Evolutionary conservation across 2,329 filamentous ascomycete genomes (phyloP).

Genomic region (Teratosphaeria pseudoeucalypti): DNA sequence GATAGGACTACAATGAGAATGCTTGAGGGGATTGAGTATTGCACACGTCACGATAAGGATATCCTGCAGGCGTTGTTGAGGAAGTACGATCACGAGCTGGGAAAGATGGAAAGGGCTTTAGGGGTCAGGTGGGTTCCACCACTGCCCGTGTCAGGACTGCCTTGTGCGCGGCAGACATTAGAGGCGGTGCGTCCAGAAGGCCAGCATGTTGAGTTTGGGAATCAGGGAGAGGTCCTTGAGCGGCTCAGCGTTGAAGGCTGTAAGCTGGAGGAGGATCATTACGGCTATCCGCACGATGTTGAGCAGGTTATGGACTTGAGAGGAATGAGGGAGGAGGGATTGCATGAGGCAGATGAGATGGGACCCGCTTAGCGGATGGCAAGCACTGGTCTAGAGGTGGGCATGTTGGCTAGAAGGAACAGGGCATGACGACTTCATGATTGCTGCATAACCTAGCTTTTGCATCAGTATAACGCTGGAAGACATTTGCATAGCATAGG

Average conservation of each 20-base stretch:
- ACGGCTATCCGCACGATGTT: slow-evolving; percentile 21
- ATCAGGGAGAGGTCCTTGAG: slow-evolving; percentile 22
- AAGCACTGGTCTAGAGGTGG: not conserved
- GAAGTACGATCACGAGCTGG: slow-evolving; percentile 22
- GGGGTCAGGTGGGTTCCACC: slow-evolving; percentile 20
- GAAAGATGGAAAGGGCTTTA: slow-evolving; percentile 21
- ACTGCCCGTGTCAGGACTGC: not conserved
- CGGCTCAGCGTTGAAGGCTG: slow-evolving; percentile 14
- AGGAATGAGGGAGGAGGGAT: slow-evolving; percentile 7
- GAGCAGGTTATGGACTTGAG: slow-evolving; percentile 3
- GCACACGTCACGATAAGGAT: slow-evolving; percentile 15
- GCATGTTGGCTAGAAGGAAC: too few relatives aligned
- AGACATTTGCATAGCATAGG: not conserved
- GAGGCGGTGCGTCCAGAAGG: not conserved
- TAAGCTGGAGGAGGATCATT: slow-evolving; percentile 18
- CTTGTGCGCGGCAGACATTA: slow-evolving; percentile 1
- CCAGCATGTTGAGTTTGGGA: slow-evolving; percentile 8
- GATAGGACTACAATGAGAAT: slow-evolving; percentile 12
- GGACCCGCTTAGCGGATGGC: not conserved
- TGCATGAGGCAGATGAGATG: slow-evolving; percentile 16
- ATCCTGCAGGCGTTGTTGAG: slow-evolving; percentile 16
- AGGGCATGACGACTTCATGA: not conserved
- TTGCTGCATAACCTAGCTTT: not conserved
- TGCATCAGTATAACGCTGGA: not conserved
- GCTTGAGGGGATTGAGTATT: slow-evolving; percentile 18